phyloP scores from a whole-genome alignment of 148 eudicot species.

The Camellia sinensis region DNA sequence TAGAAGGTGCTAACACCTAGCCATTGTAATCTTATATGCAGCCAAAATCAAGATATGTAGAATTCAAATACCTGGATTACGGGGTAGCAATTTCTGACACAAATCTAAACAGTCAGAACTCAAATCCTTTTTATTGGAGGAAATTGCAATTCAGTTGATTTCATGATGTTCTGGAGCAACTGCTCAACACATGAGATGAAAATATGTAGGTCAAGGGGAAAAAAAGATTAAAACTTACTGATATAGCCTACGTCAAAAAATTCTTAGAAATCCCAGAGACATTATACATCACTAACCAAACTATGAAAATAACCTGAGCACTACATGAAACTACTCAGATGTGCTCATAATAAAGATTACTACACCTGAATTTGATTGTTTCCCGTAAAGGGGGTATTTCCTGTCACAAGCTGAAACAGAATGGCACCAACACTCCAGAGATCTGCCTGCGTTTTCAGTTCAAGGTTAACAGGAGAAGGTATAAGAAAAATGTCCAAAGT shows the following conservation, averaged over 20 bases:
- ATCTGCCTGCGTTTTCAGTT: slow-evolving; percentile 79
- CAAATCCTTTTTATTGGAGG: slow-evolving; percentile 61
- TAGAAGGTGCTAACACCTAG: too few species aligned
- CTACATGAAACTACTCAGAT: not conserved
- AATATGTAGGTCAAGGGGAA: slow-evolving; percentile 1
- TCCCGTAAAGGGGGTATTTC: slow-evolving; percentile 87
- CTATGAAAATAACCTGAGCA: not conserved
- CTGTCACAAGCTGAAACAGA: slow-evolving; percentile 86
- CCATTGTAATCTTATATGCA: slow-evolving; percentile 2
- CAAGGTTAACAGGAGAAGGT: slow-evolving; percentile 26
- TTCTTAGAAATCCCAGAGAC: not conserved
- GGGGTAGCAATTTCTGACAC: slow-evolving; percentile 83
- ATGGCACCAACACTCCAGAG: slow-evolving; percentile 99
- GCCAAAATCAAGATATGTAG: slow-evolving; percentile 1
- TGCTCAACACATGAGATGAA: slow-evolving; percentile 32
- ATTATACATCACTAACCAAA: not conserved
- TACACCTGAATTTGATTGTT: slow-evolving; percentile 79
- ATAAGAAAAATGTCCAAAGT: slow-evolving; percentile 4
- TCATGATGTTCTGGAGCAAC: slow-evolving; percentile 87
- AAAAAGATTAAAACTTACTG: not conserved
- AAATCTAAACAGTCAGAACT: slow-evolving; percentile 72
- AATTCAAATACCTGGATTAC: slow-evolving; percentile 70
- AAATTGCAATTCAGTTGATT: slow-evolving; percentile 71
- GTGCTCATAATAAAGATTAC: not conserved
- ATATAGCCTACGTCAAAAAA: not conserved